Evolutionary conservation across 2,329 filamentous ascomycete genomes (phyloP).

Genomic region (Diaporthe amygdali): DNA sequence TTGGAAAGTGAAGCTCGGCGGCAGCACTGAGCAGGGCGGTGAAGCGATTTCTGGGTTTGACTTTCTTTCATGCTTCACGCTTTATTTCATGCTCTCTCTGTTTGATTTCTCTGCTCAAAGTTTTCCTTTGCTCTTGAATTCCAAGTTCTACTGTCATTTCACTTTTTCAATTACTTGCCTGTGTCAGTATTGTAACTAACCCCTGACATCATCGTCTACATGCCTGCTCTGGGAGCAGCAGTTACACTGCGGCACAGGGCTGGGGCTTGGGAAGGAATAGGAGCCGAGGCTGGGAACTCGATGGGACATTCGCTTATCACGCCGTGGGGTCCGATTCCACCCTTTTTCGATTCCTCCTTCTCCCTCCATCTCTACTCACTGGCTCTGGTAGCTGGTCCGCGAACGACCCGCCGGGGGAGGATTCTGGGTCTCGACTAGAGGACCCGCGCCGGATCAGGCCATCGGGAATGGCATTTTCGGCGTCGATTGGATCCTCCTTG

Average conservation of each 20-base stretch:
- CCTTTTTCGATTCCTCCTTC: background rate
- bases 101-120: background rate
- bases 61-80: background rate
- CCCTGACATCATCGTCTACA: background rate
- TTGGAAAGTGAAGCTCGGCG: conserved; percentile 17
- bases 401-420: background rate
- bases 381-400: conserved; percentile 16
- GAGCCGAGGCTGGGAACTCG: conserved; percentile 10
- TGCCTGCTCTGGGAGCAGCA: conserved; percentile 16
- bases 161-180: background rate
- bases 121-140: conserved; percentile 15
- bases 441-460: background rate
- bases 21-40: conserved; percentile 7
- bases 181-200: conserved; percentile 16
- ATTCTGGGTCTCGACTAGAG: background rate
- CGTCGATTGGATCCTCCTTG: background rate
- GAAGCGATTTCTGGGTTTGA: background rate
- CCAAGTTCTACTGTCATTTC: conserved; percentile 5
- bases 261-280: conserved; percentile 5
- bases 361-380: background rate
- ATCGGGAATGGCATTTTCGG: conserved; percentile 8
- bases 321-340: background rate
- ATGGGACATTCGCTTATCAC: background rate
- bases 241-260: conserved; percentile 1
- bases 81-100: background rate